Evolutionary conservation across 805 yeast species (phyloP).

Genomic region (Schwanniomyces pseudopolymorphus): DNA sequence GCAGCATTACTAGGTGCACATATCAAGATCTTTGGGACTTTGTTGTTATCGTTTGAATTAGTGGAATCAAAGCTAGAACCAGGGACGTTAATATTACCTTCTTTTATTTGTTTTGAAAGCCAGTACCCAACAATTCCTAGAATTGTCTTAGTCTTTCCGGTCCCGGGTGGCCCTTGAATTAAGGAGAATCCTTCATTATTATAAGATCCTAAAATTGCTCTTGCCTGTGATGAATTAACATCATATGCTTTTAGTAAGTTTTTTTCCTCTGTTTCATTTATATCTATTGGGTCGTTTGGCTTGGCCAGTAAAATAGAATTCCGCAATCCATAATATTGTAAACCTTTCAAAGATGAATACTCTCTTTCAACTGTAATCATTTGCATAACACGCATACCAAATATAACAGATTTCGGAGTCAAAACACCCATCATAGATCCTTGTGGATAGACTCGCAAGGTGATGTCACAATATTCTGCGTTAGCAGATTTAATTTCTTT

Average conservation of each 20-base stretch:
- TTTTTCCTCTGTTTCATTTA: slow-evolving; percentile 34
- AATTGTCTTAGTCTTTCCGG: slow-evolving; percentile 97
- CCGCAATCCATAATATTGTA: slow-evolving; percentile 78
- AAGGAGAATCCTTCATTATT: slow-evolving; percentile 74
- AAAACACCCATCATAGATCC: slow-evolving; percentile 53
- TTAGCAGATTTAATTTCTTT: slow-evolving; percentile 66
- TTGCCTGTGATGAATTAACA: slow-evolving; percentile 88
- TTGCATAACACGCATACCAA: slow-evolving; percentile 75
- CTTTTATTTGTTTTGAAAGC: slow-evolving; percentile 37
- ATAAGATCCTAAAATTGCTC: slow-evolving; percentile 77
- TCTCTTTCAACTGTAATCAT: slow-evolving; percentile 95
- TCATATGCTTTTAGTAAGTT: slow-evolving; percentile 49
- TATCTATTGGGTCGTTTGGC: slow-evolving; percentile 46
- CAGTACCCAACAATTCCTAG: slow-evolving; percentile 85
- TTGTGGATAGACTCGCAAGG: slow-evolving; percentile 63
- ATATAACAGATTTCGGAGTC: slow-evolving; percentile 61
- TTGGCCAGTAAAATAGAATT: slow-evolving; percentile 63
- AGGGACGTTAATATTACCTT: slow-evolving; percentile 19
- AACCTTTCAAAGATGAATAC: slow-evolving; percentile 76
- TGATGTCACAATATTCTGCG: slow-evolving; percentile 70
- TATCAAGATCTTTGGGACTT: slow-evolving; percentile 60
- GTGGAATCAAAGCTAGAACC: slow-evolving; percentile 6
- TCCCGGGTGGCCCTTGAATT: slow-evolving; percentile 99
- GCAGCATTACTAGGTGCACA: slow-evolving; percentile 99
- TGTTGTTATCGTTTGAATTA: slow-evolving; percentile 5